A percentile compares a stretch with the other conserved stretches of the same genome.
These are phyloP conservation scores for Aspergillus nanangensis DNA, from an alignment of 495 filamentous ascomycete species.

Conservation along the genomic window DNA sequence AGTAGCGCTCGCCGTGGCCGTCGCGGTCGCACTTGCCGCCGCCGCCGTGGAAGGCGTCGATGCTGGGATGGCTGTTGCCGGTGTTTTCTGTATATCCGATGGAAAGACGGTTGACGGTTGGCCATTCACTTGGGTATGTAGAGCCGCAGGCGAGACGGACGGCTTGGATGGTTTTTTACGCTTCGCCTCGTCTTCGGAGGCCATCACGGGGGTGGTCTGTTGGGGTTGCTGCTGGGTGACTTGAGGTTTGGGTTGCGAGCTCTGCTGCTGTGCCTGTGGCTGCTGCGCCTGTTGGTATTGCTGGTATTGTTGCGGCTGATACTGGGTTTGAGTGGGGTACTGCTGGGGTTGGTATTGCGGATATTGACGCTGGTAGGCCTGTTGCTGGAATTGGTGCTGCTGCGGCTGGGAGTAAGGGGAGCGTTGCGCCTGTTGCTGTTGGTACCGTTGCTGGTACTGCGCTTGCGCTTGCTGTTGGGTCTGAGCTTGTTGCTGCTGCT, in stretches of 20 bases:
- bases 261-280: constrained; percentile 6
- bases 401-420: constrained; percentile 8
- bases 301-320: constrained; percentile 17
- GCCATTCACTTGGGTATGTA: constrained; percentile 6
- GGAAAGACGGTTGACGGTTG: constrained; percentile 7
- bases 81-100: constrained; percentile 2
- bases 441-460: constrained; percentile 13
- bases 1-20: no score
- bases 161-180: constrained; percentile 1
- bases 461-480: constrained; percentile 5
- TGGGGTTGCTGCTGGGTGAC: constrained; percentile 22
- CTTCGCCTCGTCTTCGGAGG: neutral
- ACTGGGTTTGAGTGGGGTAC: constrained; percentile 19
- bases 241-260: no score
- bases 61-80: no score
- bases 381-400: constrained; percentile 24
- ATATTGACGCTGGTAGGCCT: constrained; percentile 15
- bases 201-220: neutral
- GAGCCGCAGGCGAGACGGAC: neutral
- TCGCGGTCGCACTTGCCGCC: no score
- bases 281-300: constrained; percentile 22
- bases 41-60: no score
- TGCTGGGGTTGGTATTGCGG: constrained; percentile 14
- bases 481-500: constrained; percentile 8
- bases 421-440: constrained; percentile 25